Percentiles rank a stretch among this genome's conserved stretches.
These are phyloP conservation scores for Paramecium tetraurelia DNA, from an alignment of 73 alveolate species.

Conservation along the genomic window DNA sequence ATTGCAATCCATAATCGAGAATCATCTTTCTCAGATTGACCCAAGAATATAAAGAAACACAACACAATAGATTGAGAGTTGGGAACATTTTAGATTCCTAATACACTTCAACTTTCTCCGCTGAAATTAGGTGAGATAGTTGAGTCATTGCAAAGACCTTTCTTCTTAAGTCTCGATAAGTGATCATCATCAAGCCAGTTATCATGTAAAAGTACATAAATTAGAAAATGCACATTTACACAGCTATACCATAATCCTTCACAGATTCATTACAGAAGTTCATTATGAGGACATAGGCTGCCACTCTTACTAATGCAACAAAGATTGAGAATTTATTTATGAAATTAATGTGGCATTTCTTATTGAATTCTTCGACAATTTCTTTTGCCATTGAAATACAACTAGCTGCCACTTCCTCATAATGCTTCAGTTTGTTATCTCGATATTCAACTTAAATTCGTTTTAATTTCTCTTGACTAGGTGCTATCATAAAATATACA, in stretches of 20 bases:
- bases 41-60: slow-evolving; percentile 38
- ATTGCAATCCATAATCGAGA: slow-evolving; percentile 50
- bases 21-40: slow-evolving; percentile 27
- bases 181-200: background rate
- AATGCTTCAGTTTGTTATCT: background rate
- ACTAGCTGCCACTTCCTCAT: background rate
- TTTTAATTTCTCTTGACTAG: background rate
- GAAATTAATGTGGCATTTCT: background rate
- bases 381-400: background rate
- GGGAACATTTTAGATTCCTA: slow-evolving; percentile 52
- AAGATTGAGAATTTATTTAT: background rate
- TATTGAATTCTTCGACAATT: background rate
- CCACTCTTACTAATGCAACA: background rate
- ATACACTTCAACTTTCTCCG: slow-evolving; percentile 58
- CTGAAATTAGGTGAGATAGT: slow-evolving; percentile 53
- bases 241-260: background rate
- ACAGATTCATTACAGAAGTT: background rate
- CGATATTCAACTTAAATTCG: background rate
- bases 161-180: slow-evolving; percentile 43
- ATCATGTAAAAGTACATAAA: background rate
- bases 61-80: slow-evolving; percentile 32
- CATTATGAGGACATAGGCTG: background rate
- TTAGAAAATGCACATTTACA: background rate
- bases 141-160: slow-evolving; percentile 39
- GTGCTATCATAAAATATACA: background rate